Percentiles rank a stretch among this genome's conserved stretches.
Conservation (phyloP, 2,329 filamentous ascomycete genomes). For the Apiospora marii region DNA sequence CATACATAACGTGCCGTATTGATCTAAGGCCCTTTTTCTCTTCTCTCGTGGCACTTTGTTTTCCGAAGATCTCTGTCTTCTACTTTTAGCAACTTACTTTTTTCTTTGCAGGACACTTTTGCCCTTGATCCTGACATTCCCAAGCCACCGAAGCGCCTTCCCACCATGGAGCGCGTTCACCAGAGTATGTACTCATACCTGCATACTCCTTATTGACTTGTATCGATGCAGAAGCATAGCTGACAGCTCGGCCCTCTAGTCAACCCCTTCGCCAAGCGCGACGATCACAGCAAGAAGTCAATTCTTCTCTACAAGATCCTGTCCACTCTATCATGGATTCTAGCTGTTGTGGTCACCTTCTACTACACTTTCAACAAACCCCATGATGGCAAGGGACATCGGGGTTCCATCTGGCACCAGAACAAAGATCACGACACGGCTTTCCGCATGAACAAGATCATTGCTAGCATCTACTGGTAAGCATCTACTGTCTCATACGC, state of each 20-base stretch:
- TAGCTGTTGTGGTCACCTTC: constrained; percentile 75
- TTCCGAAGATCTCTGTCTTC: background rate
- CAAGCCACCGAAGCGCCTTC: background rate
- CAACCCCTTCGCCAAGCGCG: constrained; percentile 79
- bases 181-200: constrained; percentile 35
- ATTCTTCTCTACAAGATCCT: constrained; percentile 79
- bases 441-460: constrained; percentile 75
- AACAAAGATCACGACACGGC: constrained; percentile 71
- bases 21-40: background rate
- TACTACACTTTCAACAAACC: constrained; percentile 76
- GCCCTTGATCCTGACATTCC: constrained; percentile 6
- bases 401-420: constrained; percentile 77
- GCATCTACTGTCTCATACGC: constrained; percentile 27
- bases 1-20: background rate
- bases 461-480: constrained; percentile 79
- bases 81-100: background rate
- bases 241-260: constrained; percentile 51
- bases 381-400: constrained; percentile 64
- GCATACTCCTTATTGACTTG: background rate
- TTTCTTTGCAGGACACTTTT: constrained; percentile 1
- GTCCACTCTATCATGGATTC: constrained; percentile 76
- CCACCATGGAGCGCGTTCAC: constrained; percentile 41
- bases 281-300: constrained; percentile 66
- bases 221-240: background rate
- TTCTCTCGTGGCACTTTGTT: background rate